Conservation (phyloP, 2,329 filamentous ascomycete species). For the Beauveria australis region DNA sequence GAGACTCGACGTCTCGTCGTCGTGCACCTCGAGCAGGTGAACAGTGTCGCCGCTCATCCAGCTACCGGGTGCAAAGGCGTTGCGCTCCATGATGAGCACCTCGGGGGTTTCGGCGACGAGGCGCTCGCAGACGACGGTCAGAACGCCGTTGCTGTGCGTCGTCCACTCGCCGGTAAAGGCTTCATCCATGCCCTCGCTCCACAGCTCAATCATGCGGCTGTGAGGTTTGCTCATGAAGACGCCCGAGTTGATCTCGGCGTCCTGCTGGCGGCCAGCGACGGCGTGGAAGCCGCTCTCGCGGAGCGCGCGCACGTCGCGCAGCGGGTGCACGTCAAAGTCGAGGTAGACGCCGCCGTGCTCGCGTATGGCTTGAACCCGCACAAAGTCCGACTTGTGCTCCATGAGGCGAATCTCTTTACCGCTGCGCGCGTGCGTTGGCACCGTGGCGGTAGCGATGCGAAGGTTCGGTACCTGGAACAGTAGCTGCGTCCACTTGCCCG, state of each 20-base stretch:
- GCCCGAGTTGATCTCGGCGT: constrained; percentile 12
- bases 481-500: constrained; percentile 16
- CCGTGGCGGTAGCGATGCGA: not conserved
- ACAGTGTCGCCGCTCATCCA: constrained; percentile 9
- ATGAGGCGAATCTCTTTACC: constrained; percentile 11
- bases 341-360: constrained; percentile 13
- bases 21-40: constrained; percentile 9
- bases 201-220: not conserved
- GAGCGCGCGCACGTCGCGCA: constrained; percentile 9
- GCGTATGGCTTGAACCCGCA: constrained; percentile 14
- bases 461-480: constrained; percentile 15
- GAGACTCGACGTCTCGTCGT: constrained; percentile 2
- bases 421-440: constrained; percentile 12
- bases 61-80: constrained; percentile 15
- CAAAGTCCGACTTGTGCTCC: constrained; percentile 19
- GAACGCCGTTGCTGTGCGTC: constrained; percentile 16
- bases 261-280: constrained; percentile 10
- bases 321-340: constrained; percentile 14
- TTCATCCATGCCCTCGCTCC: constrained; percentile 14
- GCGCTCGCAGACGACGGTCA: constrained; percentile 32
- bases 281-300: constrained; percentile 14
- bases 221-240: constrained; percentile 10
- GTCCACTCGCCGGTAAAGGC: constrained; percentile 18
- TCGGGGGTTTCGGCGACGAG: constrained; percentile 25
- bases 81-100: constrained; percentile 16